Base-by-base conservation (phyloP, 129 eudicot genomes). In the Deinandra increscens region DNA sequence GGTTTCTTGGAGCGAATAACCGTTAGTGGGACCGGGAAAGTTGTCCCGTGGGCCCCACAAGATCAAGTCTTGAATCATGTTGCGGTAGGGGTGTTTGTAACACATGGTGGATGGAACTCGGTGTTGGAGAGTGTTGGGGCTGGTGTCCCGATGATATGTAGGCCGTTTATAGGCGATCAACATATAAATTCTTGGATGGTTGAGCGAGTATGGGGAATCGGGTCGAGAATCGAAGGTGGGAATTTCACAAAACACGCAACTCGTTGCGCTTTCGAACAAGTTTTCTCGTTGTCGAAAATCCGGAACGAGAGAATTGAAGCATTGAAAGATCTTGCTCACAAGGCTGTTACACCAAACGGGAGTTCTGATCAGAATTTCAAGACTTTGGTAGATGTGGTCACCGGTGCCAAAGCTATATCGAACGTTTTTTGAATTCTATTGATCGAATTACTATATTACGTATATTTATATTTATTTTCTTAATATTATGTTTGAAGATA, bases 41-140 rank as follows among this genome's bases (percentile, higher is more conserved):
- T 87, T 7, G 97, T 90, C 2, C 46, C 91, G 0, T 90, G 95
- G 97, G 91, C 87, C 0, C 97, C 97, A 37, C 97, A 90, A 37
- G 38, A 72, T 56, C 80, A 79, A 58, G 78, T 90, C 0, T 75
- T 90, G 62, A 81, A 53, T 19, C 85, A 84, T 69, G 14, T 41
- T 3, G 75, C 85, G 0, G 73, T 81, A 5, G 87, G 89, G 42
- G 86, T 74, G 34, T 79, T 81, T 59, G 69, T 87, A 0, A 84
- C 87, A 1, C 97, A 90, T 11, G 75, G 87, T n/a, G 97, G 97
- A 11, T 85, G 87, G 88, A 87, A 83, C 66, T 90, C 97, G 18
- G 59, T 87, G 18, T 9, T 90, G 74, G 97, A 90, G 72, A 81
- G 95, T 49, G 54, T 90, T 4, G 75, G 81, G 9, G 62, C 61